A percentile compares a stretch with the other conserved stretches of the same genome.
Evolutionary conservation across 139 green algal genomes (phyloP).

Genomic region (Asterochloris erici): DNA sequence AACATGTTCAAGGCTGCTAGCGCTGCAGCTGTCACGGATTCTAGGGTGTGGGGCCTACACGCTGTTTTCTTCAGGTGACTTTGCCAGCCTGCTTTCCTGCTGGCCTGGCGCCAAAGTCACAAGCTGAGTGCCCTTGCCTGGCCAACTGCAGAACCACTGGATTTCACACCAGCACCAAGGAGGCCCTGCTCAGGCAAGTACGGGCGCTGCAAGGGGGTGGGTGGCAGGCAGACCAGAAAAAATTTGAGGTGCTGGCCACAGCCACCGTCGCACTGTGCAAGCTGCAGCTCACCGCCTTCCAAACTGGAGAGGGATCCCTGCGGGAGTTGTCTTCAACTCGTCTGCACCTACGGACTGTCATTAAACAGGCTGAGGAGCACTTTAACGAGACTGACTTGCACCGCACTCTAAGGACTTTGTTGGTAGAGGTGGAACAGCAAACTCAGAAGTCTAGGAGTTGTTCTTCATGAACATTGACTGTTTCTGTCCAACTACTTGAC

Average conservation of each 20-base stretch:
- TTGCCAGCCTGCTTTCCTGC: not conserved
- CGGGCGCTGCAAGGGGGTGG: conserved; percentile 45
- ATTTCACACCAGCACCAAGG: conserved; percentile 39
- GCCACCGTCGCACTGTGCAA: conserved; percentile 43
- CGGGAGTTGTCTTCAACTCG: conserved; percentile 60
- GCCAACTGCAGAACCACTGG: conserved; percentile 26
- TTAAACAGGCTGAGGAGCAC: conserved; percentile 43
- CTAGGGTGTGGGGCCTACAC: conserved; percentile 46
- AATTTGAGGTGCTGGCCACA: conserved; percentile 40
- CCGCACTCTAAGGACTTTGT: too few relatives aligned
- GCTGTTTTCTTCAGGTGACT: conserved; percentile 37
- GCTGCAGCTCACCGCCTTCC: conserved; percentile 16
- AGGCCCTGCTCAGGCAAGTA: conserved; percentile 64
- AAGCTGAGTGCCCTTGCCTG: too few relatives aligned
- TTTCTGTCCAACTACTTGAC: too few relatives aligned
- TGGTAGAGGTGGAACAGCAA: too few relatives aligned
- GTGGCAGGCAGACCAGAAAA: conserved; percentile 42
- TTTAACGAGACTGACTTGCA: not conserved
- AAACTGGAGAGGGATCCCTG: conserved; percentile 1
- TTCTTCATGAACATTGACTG: too few relatives aligned
- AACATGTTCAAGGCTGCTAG: conserved; percentile 34
- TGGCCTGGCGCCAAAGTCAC: not conserved
- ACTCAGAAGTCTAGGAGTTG: too few relatives aligned
- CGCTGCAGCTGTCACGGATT: conserved; percentile 4
- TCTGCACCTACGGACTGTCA: conserved; percentile 65